Base-by-base conservation (phyloP, 106 monocot genomes). In the Hemerocallis citrina region DNA sequence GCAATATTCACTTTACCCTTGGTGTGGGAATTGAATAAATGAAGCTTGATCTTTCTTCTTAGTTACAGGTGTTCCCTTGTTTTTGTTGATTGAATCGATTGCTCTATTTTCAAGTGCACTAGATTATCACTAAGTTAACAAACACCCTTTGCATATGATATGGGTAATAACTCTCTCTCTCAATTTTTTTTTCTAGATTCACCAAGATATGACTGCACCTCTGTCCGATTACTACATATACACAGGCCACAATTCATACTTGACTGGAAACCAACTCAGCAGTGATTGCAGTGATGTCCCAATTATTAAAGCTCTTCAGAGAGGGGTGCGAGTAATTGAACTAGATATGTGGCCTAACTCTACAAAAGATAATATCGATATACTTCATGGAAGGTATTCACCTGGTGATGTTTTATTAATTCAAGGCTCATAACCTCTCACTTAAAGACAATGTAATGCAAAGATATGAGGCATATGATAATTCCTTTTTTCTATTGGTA, bases 231-330 rank as follows among this genome's bases (percentile, higher is more conserved):
- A 76, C 52, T 76, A 59, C 59, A 76, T 76, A 49, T 76, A 65
- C 49, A 75, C 75, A 24, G 64, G 75, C 17, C 75, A 75, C 32
- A 75, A 75, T 69, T 69, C 69, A 46, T 75, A 75, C 40, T 69
- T 75, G 69, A 69, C 75, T 19, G 69, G 75, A 16, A 75, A 75
- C 41, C 75, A 76, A n/a, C 70, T 76, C 17, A 76, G 70, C 35
- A 76, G 76, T 59, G 76, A 76, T 25, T 70, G 76, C 65, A 76
- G 76, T 62, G 70, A 76, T 60, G 70, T 65, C 22, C 76, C 76
- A 17, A 76, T 76, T 29, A 47, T 76, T 34, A 70, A 76, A 59
- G 76, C 76, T 33, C 31, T 76, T 11, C 46, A 76, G 56, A 76
- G 59, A 52, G 76, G 76, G 59, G 76, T 76, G 20, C 32, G 76